Evolutionary conservation across 768 basidiomycete genomes (phyloP).

Genomic region (Tricholoma saponaceum): DNA sequence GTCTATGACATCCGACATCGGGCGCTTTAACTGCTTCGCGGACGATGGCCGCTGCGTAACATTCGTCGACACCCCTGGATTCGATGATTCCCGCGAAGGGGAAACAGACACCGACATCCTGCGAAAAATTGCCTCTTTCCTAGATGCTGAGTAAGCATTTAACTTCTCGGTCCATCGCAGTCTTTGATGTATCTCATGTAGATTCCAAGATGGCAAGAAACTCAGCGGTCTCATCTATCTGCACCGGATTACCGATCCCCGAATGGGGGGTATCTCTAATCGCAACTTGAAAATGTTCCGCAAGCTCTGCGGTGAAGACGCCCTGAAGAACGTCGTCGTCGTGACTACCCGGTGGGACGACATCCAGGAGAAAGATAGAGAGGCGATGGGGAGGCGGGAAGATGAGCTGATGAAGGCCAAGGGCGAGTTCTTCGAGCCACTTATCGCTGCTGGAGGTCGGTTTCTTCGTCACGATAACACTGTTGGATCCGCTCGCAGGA

Average conservation of each 20-base stretch:
- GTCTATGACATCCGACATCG: neutral
- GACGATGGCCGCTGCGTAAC: neutral
- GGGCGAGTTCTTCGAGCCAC: slow-evolving; percentile 34
- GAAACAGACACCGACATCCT: slow-evolving; percentile 10
- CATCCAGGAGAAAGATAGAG: slow-evolving; percentile 19
- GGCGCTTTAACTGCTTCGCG: neutral
- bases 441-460: slow-evolving; percentile 34
- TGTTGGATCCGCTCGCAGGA: slow-evolving; percentile 24
- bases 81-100: slow-evolving; percentile 32
- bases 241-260: slow-evolving; percentile 33
- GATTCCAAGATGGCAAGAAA: slow-evolving; percentile 14
- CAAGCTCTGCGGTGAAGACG: slow-evolving; percentile 38
- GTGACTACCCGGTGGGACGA: slow-evolving; percentile 42
- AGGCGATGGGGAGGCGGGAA: slow-evolving; percentile 23
- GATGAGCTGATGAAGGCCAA: slow-evolving; percentile 21
- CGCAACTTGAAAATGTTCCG: slow-evolving; percentile 41
- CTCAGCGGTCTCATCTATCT: slow-evolving; percentile 36
- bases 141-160: slow-evolving; percentile 21
- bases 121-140: slow-evolving; percentile 3
- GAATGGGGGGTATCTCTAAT: slow-evolving; percentile 34
- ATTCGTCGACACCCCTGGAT: slow-evolving; percentile 39
- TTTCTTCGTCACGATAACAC: slow-evolving; percentile 27
- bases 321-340: slow-evolving; percentile 40
- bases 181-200: neutral
- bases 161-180: neutral